phyloP scores from a whole-genome alignment of 768 basidiomycete genomes.

The Jaapia argillacea region DNA sequence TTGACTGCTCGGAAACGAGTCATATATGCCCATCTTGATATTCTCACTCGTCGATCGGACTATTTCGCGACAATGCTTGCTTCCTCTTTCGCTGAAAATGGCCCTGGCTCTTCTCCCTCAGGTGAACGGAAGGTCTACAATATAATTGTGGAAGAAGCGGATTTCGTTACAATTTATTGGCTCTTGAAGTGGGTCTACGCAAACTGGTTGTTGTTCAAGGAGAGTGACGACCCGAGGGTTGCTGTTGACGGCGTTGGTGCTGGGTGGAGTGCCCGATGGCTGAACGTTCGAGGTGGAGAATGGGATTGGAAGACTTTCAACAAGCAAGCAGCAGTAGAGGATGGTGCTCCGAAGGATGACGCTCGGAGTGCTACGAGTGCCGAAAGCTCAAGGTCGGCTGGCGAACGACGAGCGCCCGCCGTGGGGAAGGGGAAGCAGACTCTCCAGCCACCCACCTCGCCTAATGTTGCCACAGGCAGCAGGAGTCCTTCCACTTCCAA shows the following conservation, averaged over 20 bases:
- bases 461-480: background rate
- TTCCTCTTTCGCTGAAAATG: slow-evolving; percentile 59
- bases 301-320: slow-evolving; percentile 66
- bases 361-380: slow-evolving; percentile 40
- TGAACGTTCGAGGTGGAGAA: slow-evolving; percentile 36
- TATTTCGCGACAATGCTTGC: slow-evolving; percentile 71
- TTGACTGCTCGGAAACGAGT: slow-evolving; percentile 58
- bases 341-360: slow-evolving; percentile 27
- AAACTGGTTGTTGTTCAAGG: slow-evolving; percentile 64
- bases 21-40: slow-evolving; percentile 74
- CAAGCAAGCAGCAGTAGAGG: slow-evolving; percentile 27
- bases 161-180: slow-evolving; percentile 75
- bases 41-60: slow-evolving; percentile 63
- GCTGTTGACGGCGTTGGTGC: slow-evolving; percentile 61
- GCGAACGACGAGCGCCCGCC: slow-evolving; percentile 8
- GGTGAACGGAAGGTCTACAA: slow-evolving; percentile 52
- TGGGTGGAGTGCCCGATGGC: slow-evolving; percentile 55
- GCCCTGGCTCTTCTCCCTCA: slow-evolving; percentile 10
- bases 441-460: background rate
- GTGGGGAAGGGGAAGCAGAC: slow-evolving; percentile 8
- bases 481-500: slow-evolving; percentile 4
- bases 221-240: slow-evolving; percentile 55
- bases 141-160: slow-evolving; percentile 68
- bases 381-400: slow-evolving; percentile 28
- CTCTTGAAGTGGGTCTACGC: slow-evolving; percentile 68